Conservation (phyloP, 2,329 filamentous ascomycete genomes). For the Ophiostoma pallidulum region DNA sequence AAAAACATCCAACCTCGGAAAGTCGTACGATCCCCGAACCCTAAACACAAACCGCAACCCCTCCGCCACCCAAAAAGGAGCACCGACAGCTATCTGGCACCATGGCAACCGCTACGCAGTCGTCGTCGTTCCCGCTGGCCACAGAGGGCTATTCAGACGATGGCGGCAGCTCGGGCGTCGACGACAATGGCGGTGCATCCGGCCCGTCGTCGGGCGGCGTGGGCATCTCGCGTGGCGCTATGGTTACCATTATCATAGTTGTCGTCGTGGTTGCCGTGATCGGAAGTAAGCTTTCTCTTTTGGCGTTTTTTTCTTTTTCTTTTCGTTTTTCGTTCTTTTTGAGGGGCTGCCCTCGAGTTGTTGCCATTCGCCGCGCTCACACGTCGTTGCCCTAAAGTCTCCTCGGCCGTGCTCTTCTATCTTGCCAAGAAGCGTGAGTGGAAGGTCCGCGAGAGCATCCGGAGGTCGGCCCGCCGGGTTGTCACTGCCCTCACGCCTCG, state of each 20-base stretch:
- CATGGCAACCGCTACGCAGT: slow-evolving; percentile 31
- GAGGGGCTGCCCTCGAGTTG: no score
- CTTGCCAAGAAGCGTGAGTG: slow-evolving; percentile 78
- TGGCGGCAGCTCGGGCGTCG: slow-evolving; percentile 31
- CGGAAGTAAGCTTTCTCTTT: slow-evolving; percentile 51
- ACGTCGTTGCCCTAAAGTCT: slow-evolving; percentile 38
- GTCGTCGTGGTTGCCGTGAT: slow-evolving; percentile 57
- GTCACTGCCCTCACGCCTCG: slow-evolving; percentile 54
- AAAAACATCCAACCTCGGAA: no score
- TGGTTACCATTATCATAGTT: slow-evolving; percentile 66
- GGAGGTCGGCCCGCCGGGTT: slow-evolving; percentile 56
- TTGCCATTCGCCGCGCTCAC: background rate
- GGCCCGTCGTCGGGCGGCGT: slow-evolving; percentile 52
- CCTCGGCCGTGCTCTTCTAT: slow-evolving; percentile 61
- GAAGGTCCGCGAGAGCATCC: slow-evolving; percentile 64
- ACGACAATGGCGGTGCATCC: slow-evolving; percentile 54
- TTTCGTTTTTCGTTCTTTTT: no score
- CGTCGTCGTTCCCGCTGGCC: slow-evolving; percentile 33
- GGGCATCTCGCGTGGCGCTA: slow-evolving; percentile 55
- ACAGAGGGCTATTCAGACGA: slow-evolving; percentile 30
- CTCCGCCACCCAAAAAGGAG: background rate
- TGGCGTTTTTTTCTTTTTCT: no score
- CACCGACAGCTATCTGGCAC: slow-evolving; percentile 8
- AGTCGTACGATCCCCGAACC: no score
- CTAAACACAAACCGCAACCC: background rate